Base-by-base conservation (phyloP, 352 stramenopile species). In the Globisporangium nodosum region DNA sequence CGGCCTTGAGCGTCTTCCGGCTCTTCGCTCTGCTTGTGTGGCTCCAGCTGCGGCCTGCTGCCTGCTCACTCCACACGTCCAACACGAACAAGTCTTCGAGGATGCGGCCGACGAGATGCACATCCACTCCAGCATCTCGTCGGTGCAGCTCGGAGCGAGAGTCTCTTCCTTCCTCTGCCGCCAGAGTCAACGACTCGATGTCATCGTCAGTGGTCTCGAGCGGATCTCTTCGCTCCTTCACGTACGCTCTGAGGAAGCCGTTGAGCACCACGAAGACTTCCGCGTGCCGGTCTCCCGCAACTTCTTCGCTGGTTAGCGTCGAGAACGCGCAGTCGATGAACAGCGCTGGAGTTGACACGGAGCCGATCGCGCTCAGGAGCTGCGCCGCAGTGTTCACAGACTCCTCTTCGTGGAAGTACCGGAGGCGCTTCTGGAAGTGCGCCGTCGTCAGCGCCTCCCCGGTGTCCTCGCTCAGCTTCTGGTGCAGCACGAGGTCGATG, bases 341-440 rank as follows among this genome's bases (percentile, higher is more conserved):
- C 0, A 81, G 66, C 3, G 75, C 76, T n/a, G 77, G 74, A 0
- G 78, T 88, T 35, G 59, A 71, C 1, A 82, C 58, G 0, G 61
- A 54, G 4, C 78, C 86, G 9, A 94, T 47, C 2, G 72, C 61
- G 12, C 65, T 68, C 31, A 96, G 42, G 50, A 96, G 54, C 54
- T 61, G 60, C 3, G 78, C 64, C 6, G 73, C 70, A 1, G 76
- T 64, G 11, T 65, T 51, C 16, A 92, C 71, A 3, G 82, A 79
- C n/a, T 74, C 64, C 54, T 90, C 75, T 21, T 89, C 81, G 56
- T 87, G 76, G 48, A 96, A 92, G 49, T 77, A 73, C 3, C 67
- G 68, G 39, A 93, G 74, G 12, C 85, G 74, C 58, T 93, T 94
- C 45, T 85, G 82, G 64, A 88, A 96, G 56, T 94, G 83, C 30